Evolutionary conservation across 2,329 filamentous ascomycete genomes (phyloP), one percentile per base, ranked within the genome.

Genomic region (Diaporthe sp.): DNA sequence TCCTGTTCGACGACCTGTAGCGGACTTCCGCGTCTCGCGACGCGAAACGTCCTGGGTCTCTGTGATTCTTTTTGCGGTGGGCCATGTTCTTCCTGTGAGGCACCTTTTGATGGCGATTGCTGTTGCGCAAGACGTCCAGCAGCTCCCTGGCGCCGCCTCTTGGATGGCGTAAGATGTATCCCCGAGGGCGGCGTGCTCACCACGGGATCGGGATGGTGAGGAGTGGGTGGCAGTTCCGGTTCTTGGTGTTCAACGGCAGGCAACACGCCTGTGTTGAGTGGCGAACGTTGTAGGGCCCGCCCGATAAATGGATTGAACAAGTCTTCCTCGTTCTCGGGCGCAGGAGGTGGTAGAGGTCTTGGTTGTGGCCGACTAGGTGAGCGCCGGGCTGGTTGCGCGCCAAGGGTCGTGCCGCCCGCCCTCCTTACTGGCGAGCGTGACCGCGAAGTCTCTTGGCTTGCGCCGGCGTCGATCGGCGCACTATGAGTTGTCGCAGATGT

Each of bases 191-290:
- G 89, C 4, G 88, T 89, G 57, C 86, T 88, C 38, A 90, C 85
- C 1, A 89, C 84, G 0, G 88, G 86, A 74, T 92, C 90, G 2
- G 83, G 84, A 64, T 88, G 85, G 40, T 86, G 85, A 0, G 88
- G 87, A 0, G 89, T 89, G 0, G 90, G 90, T 4, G 92, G 92
- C 7, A 94, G 85, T 64, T 93, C 91, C 1, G 92, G 92, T 78
- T 94, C 91, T 22, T 86, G 86, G n/a, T 80, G 77, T 9, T 82
- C 82, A 3, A 80, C 76, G 9, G 78, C 74, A 1, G 82, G 81
- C 0, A 83, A 76, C 2, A 83, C 81, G 8, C 80, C 82, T 25
- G 75, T 82, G n/a, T 64, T 61, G 38, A 78, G 84, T 38, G 78
- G 85, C 38, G 79, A 83, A 40, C 85, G 83, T 10, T 82, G 82